These are phyloP conservation scores for Trichoderma gamsii DNA, from an alignment of 495 filamentous ascomycete genomes.

Conservation along the genomic window DNA sequence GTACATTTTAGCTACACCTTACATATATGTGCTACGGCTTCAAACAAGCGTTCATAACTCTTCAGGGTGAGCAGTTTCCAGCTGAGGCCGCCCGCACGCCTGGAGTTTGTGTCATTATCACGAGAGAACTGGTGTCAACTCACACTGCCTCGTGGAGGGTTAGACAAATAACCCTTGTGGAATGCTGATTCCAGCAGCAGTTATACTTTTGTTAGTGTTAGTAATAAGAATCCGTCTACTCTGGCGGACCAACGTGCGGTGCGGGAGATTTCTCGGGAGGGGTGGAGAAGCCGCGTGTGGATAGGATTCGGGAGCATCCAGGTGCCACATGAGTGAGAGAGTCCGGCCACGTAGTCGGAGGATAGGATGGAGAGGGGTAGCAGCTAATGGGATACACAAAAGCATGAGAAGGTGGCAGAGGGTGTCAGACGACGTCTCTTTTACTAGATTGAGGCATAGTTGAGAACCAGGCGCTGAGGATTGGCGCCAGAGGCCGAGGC, in stretches of 20 bases:
- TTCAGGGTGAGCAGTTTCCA: background rate
- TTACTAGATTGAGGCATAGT: conserved; percentile 13
- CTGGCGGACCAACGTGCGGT: background rate
- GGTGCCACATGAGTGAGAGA: background rate
- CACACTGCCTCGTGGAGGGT: conserved; percentile 12
- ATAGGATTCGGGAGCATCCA: conserved; percentile 8
- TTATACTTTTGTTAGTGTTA: background rate
- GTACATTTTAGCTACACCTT: background rate
- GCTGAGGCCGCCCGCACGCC: conserved; percentile 4
- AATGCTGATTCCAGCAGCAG: background rate
- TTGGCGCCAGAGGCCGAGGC: background rate
- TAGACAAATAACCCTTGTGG: background rate
- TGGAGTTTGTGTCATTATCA: background rate
- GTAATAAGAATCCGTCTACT: background rate
- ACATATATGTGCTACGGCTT: background rate
- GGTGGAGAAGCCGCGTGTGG: conserved; percentile 8
- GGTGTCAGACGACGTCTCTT: conserved; percentile 1
- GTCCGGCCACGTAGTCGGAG: background rate
- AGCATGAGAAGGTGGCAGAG: background rate
- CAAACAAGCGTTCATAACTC: background rate
- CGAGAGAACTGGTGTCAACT: background rate
- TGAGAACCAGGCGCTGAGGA: conserved; percentile 3
- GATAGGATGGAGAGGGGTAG: background rate
- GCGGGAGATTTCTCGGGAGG: conserved; percentile 7
- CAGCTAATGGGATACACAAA: background rate